phyloP scores from a whole-genome alignment of 257 asterid species.

The Primulina eburnea region DNA sequence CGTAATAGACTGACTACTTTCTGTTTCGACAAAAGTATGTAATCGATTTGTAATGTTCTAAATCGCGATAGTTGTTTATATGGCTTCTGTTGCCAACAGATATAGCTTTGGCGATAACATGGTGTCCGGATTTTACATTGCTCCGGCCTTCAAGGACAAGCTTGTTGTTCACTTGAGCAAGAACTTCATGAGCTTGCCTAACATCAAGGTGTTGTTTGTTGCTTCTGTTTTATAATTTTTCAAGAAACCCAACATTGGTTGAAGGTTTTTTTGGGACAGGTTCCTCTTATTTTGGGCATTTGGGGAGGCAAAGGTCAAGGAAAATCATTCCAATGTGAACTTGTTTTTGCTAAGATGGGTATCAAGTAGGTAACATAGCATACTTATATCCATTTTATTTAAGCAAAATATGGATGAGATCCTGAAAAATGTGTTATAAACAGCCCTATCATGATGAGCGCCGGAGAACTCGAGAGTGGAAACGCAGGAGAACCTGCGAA shows the following conservation, averaged over 20 bases:
- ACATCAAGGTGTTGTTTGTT: conserved; percentile 37
- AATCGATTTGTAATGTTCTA: too few species aligned
- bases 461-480: conserved; percentile 59
- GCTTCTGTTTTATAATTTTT: neutral
- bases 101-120: conserved; percentile 51
- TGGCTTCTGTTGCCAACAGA: conserved; percentile 17
- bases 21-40: neutral
- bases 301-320: conserved; percentile 74
- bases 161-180: conserved; percentile 46
- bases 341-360: conserved; percentile 56
- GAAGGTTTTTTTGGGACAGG: conserved; percentile 7
- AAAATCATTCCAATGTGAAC: conserved; percentile 63
- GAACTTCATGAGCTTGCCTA: conserved; percentile 55
- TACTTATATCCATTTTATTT: too few species aligned
- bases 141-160: conserved; percentile 63
- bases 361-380: conserved; percentile 34
- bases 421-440: too few species aligned
- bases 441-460: conserved; percentile 67
- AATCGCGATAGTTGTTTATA: too few species aligned
- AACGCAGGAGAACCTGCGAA: conserved; percentile 65
- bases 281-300: conserved; percentile 52
- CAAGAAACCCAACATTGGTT: too few species aligned
- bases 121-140: conserved; percentile 46
- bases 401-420: too few species aligned
- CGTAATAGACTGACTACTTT: conserved; percentile 22